Base-by-base conservation (phyloP, 768 basidiomycete genomes). In the Termitomyces sp. region DNA sequence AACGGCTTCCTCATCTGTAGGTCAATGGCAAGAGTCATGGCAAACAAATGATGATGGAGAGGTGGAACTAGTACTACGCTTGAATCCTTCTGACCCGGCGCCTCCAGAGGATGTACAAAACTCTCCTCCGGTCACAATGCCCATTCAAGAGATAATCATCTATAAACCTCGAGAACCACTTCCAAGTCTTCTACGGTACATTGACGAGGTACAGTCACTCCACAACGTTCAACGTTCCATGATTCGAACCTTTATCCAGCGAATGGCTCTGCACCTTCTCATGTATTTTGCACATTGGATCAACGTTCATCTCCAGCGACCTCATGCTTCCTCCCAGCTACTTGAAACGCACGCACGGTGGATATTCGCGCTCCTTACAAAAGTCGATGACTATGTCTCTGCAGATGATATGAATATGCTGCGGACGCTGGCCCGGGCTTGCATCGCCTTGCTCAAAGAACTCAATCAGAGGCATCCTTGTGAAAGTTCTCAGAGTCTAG, bases 271-370 rank as follows among this genome's bases (percentile, higher is more conserved):
- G 30, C 91, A 91, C 68, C 77, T 93, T 48, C 71, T 93, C 60
- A 91, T 89, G 88, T 92, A 91, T 69, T 92, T 92, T 69, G 79
- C 84, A 18, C 82, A 91, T 66, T 93, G 91, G 91, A 85, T 91
- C 62, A 86, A 86, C 62, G 58, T 80, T 14, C 79, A 88, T 61
- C 69, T 89, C 7, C 77, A 84, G 49, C 71, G 78, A 26, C 71
- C 70, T 6, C 72, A 77, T 58, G 65, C 74, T 33, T 67, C 66
- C 23, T 62, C 68, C 64, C 68, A 70, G 38, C 79, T 83, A 20
- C 81, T 80, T 13, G 79, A 82, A 63, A 72, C 76, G 38, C 89
- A 93, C 66, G 82, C 84, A 18, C 81, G 81, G 35, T 94, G 92
- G 92, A 85, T 94, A 46, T 90, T 93, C 70, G 79, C 79, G 18